Evolutionary conservation across 179 eudicot species (phyloP).

Genomic region (Actinidia polygama): DNA sequence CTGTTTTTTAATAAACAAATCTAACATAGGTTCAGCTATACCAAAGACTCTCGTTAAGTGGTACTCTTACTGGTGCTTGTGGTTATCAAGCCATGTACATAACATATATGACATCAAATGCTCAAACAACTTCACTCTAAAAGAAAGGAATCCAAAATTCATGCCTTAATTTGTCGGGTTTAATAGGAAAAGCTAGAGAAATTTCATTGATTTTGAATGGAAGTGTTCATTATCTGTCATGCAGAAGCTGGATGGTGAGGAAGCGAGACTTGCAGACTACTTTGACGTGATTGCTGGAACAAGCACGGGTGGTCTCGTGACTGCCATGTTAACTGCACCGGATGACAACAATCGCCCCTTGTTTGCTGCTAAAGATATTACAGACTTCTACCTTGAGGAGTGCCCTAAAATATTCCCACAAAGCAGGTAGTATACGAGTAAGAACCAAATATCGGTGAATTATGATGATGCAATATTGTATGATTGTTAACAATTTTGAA

Average conservation of each 20-base stretch:
- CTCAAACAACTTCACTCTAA: too few species aligned
- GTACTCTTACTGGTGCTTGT: too few species aligned
- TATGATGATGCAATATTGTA: background rate
- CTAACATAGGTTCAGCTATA: too few species aligned
- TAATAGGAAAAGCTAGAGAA: background rate
- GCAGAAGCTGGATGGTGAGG: slow-evolving; percentile 42
- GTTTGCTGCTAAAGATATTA: slow-evolving; percentile 45
- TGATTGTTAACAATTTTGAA: background rate
- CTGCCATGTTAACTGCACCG: slow-evolving; percentile 45
- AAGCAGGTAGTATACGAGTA: slow-evolving; percentile 12
- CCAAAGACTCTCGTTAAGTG: too few species aligned
- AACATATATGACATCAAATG: too few species aligned
- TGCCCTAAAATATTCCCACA: slow-evolving; percentile 48
- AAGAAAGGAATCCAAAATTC: too few species aligned
- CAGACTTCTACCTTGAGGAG: slow-evolving; percentile 38
- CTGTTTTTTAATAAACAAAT: too few species aligned
- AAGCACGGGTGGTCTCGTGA: slow-evolving; percentile 48
- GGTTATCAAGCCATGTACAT: too few species aligned
- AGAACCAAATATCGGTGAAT: too few species aligned
- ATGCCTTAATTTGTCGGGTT: background rate
- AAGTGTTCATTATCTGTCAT: background rate
- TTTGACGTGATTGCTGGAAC: slow-evolving; percentile 46
- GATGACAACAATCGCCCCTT: slow-evolving; percentile 40
- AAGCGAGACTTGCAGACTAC: slow-evolving; percentile 44
- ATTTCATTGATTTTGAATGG: background rate